Evolutionary conservation across 2,329 filamentous ascomycete species (phyloP), one percentile per base, ranked within the genome.

Genomic region (Trichoderma citrinoviride): DNA sequence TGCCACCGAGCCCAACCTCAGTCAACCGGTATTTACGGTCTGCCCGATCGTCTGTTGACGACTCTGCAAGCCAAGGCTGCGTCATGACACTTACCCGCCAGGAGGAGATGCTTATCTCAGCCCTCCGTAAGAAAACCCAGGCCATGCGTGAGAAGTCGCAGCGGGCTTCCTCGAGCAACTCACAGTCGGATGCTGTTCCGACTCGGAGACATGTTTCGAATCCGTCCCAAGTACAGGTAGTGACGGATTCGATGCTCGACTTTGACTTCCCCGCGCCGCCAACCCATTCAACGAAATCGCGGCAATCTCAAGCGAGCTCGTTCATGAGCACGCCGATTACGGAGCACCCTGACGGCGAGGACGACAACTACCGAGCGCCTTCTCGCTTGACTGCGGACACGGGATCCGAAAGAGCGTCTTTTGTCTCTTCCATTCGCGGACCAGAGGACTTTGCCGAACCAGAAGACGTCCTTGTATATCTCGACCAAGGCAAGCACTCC

Each of bases 61-160:
- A 69, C 2, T 68, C 71, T 10, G 71, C 67, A 19, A 68, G 70
- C 29, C 73, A 76, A 40, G 74, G 75, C 29, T 80, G 84, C 1
- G 76, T 86, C 62, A 86, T 87, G 81, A 82, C 83, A 1, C 83
- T 87, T 19, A 86, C 84, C 0, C 79, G 77, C 4, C 83, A 86
- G 67, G 85, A 87, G 66, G 83, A 87, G 72, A 81, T 85, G 78
- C 77, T 87, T 0, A 76, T 87, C 4, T 81, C 84, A 2, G 85
- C 85, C 3, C 77, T 87, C 47, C 79, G 85, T 8, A 79, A 82
- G 68, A 85, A 85, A 76, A 78, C 83, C n/a, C 80, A 83, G 3
- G 76, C 77, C n/a, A 84, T 85, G 80, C 81, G 82, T 2, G 67
- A 79, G 67, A 79, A 77, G 3, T 75, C 80, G 7, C 63, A 57